Conservation (phyloP, 2,329 filamentous ascomycete species). For the Cladosporium austrohemisphaericum region DNA sequence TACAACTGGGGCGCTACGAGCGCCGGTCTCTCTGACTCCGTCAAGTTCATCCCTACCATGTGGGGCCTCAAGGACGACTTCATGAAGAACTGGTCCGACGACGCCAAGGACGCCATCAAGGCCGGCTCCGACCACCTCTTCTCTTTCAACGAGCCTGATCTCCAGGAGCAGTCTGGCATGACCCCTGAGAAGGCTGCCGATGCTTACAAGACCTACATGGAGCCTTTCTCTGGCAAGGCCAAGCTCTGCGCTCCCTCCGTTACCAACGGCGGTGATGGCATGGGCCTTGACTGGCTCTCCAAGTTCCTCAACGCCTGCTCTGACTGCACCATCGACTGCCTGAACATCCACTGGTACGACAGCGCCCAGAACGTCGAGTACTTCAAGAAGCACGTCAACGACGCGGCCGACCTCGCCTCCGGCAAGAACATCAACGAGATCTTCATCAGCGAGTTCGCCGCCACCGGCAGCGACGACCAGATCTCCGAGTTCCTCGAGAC, state of each 20-base stretch:
- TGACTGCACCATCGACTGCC: conserved; percentile 56
- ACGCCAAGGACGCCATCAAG: conserved; percentile 51
- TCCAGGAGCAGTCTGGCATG: conserved; percentile 57
- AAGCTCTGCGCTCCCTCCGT: conserved; percentile 58
- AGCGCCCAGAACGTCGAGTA: conserved; percentile 42
- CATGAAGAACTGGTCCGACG: conserved; percentile 48
- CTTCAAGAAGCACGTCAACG: conserved; percentile 54
- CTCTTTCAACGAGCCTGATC: conserved; percentile 71
- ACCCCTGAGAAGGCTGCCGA: conserved; percentile 50
- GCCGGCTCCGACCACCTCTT: conserved; percentile 57
- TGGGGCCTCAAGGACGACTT: conserved; percentile 44
- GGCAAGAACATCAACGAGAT: conserved; percentile 44
- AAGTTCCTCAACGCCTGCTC: conserved; percentile 52
- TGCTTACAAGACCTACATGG: conserved; percentile 53
- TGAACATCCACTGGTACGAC: conserved; percentile 63
- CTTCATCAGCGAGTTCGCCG: conserved; percentile 65
- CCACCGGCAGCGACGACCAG: conserved; percentile 44
- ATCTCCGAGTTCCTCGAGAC: conserved; percentile 47
- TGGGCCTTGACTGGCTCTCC: conserved; percentile 55
- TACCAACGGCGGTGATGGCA: conserved; percentile 55
- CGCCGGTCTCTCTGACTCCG: conserved; percentile 39
- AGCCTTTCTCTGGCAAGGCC: conserved; percentile 52
- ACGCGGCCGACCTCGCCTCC: conserved; percentile 37
- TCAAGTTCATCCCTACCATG: conserved; percentile 65
- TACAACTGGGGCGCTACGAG: conserved; percentile 65